Evolutionary conservation across 1,284 basidiomycete genomes (phyloP).

Genomic region (Fistulina hepatica): DNA sequence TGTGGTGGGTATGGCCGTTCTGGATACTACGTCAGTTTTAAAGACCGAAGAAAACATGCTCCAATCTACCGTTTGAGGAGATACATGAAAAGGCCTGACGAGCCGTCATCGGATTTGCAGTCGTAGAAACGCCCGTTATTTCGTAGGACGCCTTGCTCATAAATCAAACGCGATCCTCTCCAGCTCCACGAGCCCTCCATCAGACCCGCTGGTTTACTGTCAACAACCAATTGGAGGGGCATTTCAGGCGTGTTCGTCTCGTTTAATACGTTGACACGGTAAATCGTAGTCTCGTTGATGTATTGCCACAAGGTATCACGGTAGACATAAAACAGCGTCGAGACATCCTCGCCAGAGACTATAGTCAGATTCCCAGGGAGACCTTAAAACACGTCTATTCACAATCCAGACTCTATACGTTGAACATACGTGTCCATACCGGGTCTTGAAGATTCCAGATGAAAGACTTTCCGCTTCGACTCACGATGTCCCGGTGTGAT

Average conservation of each 20-base stretch:
- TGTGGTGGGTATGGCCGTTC: slow-evolving; percentile 23
- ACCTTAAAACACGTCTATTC: too few species aligned
- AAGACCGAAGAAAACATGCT: not conserved
- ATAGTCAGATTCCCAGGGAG: not conserved
- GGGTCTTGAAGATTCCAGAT: too few species aligned
- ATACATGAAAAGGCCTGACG: slow-evolving; percentile 38
- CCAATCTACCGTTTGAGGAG: slow-evolving; percentile 35
- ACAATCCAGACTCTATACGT: too few species aligned
- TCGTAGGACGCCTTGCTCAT: too few species aligned
- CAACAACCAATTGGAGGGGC: too few species aligned
- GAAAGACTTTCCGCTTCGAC: too few species aligned
- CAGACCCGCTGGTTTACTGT: too few species aligned
- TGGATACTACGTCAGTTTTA: slow-evolving; percentile 15
- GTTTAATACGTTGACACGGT: not conserved
- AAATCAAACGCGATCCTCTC: too few species aligned
- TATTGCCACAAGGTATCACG: not conserved
- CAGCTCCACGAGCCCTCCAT: too few species aligned
- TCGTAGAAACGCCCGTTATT: slow-evolving; percentile 42
- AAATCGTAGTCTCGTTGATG: not conserved
- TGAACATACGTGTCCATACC: too few species aligned
- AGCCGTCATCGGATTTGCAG: slow-evolving; percentile 29
- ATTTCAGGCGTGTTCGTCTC: too few species aligned
- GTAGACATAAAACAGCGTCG: not conserved
- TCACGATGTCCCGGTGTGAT: too few species aligned
- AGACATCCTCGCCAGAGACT: not conserved